Percentiles rank a stretch among this genome's conserved stretches.
These are phyloP conservation scores for Paramyrothecium sp. DNA, from an alignment of 2,329 filamentous ascomycete genomes.

Conservation along the genomic window DNA sequence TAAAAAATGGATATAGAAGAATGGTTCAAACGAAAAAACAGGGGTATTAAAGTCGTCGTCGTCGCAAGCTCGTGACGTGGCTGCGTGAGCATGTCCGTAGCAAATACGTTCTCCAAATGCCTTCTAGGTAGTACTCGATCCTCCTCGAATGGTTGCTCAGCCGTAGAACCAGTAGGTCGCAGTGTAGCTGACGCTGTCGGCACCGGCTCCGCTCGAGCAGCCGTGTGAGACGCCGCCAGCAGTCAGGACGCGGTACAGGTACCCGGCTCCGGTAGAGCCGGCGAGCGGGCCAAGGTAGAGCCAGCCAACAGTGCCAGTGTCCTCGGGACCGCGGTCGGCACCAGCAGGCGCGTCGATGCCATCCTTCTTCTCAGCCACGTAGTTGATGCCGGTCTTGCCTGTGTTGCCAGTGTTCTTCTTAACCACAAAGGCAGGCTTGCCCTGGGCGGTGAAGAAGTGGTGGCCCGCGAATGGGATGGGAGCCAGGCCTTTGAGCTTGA, in stretches of 20 bases:
- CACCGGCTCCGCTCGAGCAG: constrained; percentile 37
- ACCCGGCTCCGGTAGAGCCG: constrained; percentile 32
- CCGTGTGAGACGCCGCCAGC: constrained; percentile 46
- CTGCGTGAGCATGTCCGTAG: neutral
- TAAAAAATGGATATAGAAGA: neutral
- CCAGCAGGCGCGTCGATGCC: constrained; percentile 48
- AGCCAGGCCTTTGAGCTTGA: constrained; percentile 34
- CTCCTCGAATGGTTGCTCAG: constrained; percentile 13
- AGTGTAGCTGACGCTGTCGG: constrained; percentile 53
- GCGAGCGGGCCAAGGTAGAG: constrained; percentile 44
- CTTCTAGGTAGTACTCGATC: too few relatives aligned
- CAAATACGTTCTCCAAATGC: too few relatives aligned
- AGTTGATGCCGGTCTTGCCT: constrained; percentile 22
- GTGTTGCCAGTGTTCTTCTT: constrained; percentile 18
- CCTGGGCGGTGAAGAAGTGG: constrained; percentile 62
- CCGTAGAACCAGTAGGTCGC: constrained; percentile 60
- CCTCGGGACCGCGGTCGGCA: constrained; percentile 44
- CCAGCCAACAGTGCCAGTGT: constrained; percentile 55
- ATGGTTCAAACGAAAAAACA: constrained; percentile 3
- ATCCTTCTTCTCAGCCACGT: constrained; percentile 47
- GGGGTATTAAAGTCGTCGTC: neutral
- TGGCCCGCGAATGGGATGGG: constrained; percentile 52
- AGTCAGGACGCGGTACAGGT: constrained; percentile 55
- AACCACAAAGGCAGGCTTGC: constrained; percentile 61
- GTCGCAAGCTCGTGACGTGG: neutral